A percentile compares a stretch with the other conserved stretches of the same genome.
phyloP scores from a whole-genome alignment of 2,329 filamentous ascomycete genomes.

The Aureobasidium subglaciale region DNA sequence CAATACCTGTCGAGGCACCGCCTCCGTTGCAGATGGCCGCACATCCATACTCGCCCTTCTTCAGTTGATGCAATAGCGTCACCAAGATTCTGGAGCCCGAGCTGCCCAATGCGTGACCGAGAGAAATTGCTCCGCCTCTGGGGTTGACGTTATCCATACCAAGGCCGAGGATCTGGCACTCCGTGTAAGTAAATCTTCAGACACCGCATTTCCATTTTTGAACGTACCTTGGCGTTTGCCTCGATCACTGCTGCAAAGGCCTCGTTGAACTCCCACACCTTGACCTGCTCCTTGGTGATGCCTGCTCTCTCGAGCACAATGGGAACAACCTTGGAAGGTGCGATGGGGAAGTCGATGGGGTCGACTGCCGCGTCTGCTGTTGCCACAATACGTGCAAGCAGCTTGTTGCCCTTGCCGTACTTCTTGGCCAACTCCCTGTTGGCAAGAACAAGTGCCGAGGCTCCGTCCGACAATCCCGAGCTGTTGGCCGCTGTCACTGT shows the following conservation, averaged over 20 bases:
- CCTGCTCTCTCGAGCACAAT: conserved; percentile 82
- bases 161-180: conserved; percentile 66
- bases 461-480: conserved; percentile 90
- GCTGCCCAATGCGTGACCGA: conserved; percentile 88
- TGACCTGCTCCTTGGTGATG: conserved; percentile 83
- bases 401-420: conserved; percentile 69
- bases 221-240: conserved; percentile 73
- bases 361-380: conserved; percentile 87
- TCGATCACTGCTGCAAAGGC: conserved; percentile 94
- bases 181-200: conserved; percentile 16
- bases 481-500: conserved; percentile 93
- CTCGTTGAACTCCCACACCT: conserved; percentile 98
- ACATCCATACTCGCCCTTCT: conserved; percentile 87
- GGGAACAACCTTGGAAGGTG: conserved; percentile 85
- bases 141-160: conserved; percentile 76
- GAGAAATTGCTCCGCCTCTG: conserved; percentile 81
- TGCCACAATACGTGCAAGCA: conserved; percentile 78
- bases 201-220: not conserved
- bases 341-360: conserved; percentile 88
- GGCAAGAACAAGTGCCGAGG: conserved; percentile 78
- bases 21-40: conserved; percentile 97
- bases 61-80: conserved; percentile 82
- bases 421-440: conserved; percentile 73
- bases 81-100: conserved; percentile 87
- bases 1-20: conserved; percentile 82